Base-by-base conservation (phyloP, 768 basidiomycete genomes). In the Kwoniella bestiolae region DNA sequence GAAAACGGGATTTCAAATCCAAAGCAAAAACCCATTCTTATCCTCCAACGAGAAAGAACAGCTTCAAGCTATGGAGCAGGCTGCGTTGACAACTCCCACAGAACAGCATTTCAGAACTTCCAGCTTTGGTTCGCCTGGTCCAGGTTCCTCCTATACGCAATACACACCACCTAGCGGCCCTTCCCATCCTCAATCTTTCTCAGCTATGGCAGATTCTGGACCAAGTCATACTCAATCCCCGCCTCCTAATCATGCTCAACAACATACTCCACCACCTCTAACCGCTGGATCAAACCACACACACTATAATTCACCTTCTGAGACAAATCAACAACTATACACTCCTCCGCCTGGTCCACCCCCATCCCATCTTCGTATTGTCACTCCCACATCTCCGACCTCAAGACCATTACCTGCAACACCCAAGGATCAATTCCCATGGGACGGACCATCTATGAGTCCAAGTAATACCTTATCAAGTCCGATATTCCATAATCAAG, bases 21-120 rank as follows among this genome's bases (percentile, higher is more conserved):
- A 74, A 52, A 76, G 74, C 56, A 74, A 76, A n/a, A 78, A 78
- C 32, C 77, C 77, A 0, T 78, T 78, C 68, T 47, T 78, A 28
- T 76, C 74, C 2, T 50, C 69, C n/a, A 26, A 25, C 2, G 77
- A 78, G 31, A 55, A 65, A 29, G 68, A 66, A 47, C 56, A 66
- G 47, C 25, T 64, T 11, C 56, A 65, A 56, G 60, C 64, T 7
- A 60, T 47, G n/a, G 57, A 61, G 29, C 26, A 32, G 49, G 44
- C 29, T 16, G 56, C 38, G 21, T 44, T 58, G 32, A 34, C 34
- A 6, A 55, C 52, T 16, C 52, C 52, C 14, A 55, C 52, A 21
- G 34, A 29, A 18, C 28, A 55, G 34, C 52, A 55, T 55, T 55
- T 55, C 52, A 55, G 52, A 34, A 26, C 52, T n/a, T 29, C 52